A percentile compares a stretch with the other conserved stretches of the same genome.
Conservation (phyloP, 78 protist species). For the Creolimax fragrantissima region DNA sequence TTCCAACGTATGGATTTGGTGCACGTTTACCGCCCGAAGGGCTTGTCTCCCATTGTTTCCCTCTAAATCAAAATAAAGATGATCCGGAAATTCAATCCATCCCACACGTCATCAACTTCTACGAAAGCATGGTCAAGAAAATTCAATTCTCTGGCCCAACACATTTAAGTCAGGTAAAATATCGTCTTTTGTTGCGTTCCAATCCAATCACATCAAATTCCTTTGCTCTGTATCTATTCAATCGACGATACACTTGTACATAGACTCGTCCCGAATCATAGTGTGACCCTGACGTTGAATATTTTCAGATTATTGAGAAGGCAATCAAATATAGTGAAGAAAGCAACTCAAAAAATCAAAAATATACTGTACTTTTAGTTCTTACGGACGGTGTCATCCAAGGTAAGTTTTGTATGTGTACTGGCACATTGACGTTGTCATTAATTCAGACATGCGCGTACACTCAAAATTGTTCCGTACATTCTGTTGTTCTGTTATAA, state of each 20-base stretch:
- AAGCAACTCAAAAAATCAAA: neutral
- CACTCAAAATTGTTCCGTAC: too few relatives aligned
- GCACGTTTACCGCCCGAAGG: slow-evolving; percentile 33
- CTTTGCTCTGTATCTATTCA: too few relatives aligned
- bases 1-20: slow-evolving; percentile 82
- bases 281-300: too few relatives aligned
- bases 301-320: slow-evolving; percentile 15
- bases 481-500: too few relatives aligned
- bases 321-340: slow-evolving; percentile 17
- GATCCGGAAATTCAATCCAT: neutral
- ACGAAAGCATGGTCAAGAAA: neutral
- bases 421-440: too few relatives aligned
- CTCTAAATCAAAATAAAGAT: slow-evolving; percentile 12
- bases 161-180: slow-evolving; percentile 18
- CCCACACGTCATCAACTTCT: neutral
- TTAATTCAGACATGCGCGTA: too few relatives aligned
- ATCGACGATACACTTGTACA: too few relatives aligned
- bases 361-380: slow-evolving; percentile 53
- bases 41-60: slow-evolving; percentile 54
- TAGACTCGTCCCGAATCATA: too few relatives aligned
- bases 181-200: too few relatives aligned
- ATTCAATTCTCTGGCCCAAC: slow-evolving; percentile 42
- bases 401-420: slow-evolving; percentile 45
- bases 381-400: slow-evolving; percentile 67
- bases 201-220: too few relatives aligned